phyloP scores from a whole-genome alignment of 176 grass and related monocot species.

The Calamus simplicifolius region DNA sequence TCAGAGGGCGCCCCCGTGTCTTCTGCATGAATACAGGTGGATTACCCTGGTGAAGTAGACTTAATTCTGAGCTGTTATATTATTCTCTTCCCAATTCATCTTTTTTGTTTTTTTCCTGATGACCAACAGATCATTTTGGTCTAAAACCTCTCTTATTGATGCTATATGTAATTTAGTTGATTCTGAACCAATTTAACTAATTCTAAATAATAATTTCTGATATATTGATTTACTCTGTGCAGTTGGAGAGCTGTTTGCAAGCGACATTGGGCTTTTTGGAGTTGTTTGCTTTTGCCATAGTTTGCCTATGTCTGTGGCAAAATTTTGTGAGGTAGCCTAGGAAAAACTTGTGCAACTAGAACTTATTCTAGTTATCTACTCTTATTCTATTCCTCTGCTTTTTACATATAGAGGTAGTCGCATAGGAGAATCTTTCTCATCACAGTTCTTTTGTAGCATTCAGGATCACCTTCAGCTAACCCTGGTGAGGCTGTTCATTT shows the following conservation, averaged over 20 bases:
- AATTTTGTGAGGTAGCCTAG: constrained; percentile 75
- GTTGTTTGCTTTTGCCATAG: constrained; percentile 68
- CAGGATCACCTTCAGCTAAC: constrained; percentile 53
- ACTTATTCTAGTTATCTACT: neutral
- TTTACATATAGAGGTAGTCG: constrained; percentile 15
- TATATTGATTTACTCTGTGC: constrained; percentile 15
- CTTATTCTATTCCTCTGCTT: neutral
- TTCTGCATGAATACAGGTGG: constrained; percentile 58
- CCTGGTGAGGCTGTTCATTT: constrained; percentile 74
- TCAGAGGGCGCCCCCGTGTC: constrained; percentile 29
- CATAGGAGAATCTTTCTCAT: constrained; percentile 11
- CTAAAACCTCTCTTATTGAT: too few relatives aligned
- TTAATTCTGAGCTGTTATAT: too few relatives aligned
- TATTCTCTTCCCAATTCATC: too few relatives aligned
- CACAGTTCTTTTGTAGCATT: constrained; percentile 56
- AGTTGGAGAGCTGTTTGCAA: constrained; percentile 77
- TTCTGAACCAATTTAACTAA: too few relatives aligned
- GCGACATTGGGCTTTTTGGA: constrained; percentile 56
- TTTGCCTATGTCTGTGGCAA: constrained; percentile 72
- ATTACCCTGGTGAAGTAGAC: too few relatives aligned
- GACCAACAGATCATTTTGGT: too few relatives aligned
- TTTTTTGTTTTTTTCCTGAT: too few relatives aligned
- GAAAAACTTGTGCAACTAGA: constrained; percentile 14
- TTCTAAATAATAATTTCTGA: constrained; percentile 8
- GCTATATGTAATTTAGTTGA: too few relatives aligned